Evolutionary conservation across 2,329 filamentous ascomycete genomes (phyloP), one percentile per base, ranked within the genome.

Genomic region (Scedosporium minutisporum): DNA sequence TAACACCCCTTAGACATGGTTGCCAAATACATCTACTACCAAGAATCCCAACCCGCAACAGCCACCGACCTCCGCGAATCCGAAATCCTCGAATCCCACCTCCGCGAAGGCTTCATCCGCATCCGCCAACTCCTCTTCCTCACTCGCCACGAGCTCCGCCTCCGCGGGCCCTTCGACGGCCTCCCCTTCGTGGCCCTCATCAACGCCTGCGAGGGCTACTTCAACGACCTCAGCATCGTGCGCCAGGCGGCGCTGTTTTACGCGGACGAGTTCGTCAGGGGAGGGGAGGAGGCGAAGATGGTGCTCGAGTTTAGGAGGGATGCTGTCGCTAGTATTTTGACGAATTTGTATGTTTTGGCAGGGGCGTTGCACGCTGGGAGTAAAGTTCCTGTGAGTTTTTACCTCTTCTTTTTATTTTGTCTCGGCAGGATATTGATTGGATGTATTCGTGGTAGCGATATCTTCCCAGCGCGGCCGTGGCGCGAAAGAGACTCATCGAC

Each of bases 71-170:
- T 86, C 14, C 72, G 75, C 63, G 71, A 74, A 23, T 85, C 83
- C 6, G 82, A 86, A 69, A 79, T 82, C 68, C 77, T 85, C 2
- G 83, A 86, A 70, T 82, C 81, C 12, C 78, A 81, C 33, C 72
- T 86, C n/a, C 76, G 83, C 51, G 83, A 86, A 72, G 82, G 82
- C 3, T 85, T 86, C 58, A 80, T 85, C 6, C 73, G 83, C 51
- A 79, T 86, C 61, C 74, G 82, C 48, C 81, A 86, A 67, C 73
- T 86, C 9, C 70, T 6, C 29, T 29, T 55, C 18, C 44, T 14
- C 2, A 33, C 83, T 0, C 78, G 80, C 18, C 83, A 86, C 66
- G 83, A 86, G 67, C 78, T 84, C 65, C 81, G 83, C 2, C 76
- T 86, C 42, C 79, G 83, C 23, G 82, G 77, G 1, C 80, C 81